Evolutionary conservation across 768 basidiomycete species (phyloP).

Genomic region (Russula brevipes): DNA sequence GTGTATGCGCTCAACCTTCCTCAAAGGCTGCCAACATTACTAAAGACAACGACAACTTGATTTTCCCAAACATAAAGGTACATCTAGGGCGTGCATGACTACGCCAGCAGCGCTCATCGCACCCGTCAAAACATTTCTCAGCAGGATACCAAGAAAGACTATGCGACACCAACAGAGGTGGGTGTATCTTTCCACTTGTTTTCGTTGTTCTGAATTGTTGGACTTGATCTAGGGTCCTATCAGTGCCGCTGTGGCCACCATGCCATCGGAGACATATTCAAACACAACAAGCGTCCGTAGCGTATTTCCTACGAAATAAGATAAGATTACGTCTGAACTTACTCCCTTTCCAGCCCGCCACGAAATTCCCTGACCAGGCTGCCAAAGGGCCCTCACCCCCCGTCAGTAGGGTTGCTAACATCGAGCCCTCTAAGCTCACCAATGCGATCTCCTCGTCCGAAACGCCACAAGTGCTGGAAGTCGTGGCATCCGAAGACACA

Average conservation of each 20-base stretch:
- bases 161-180: conserved; percentile 1
- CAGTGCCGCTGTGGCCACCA: background rate
- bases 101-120: background rate
- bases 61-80: conserved; percentile 1
- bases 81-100: background rate
- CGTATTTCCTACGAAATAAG: background rate
- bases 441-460: background rate
- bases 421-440: background rate
- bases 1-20: background rate
- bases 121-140: background rate
- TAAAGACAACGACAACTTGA: conserved; percentile 14
- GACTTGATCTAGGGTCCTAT: background rate
- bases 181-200: background rate
- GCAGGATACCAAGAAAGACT: conserved; percentile 3
- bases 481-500: background rate
- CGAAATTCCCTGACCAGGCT: background rate
- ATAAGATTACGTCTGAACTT: background rate
- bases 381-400: background rate
- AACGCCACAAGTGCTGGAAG: background rate
- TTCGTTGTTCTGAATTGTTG: background rate
- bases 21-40: conserved; percentile 14
- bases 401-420: background rate
- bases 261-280: conserved; percentile 2
- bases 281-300: conserved; percentile 16
- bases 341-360: background rate